Percentiles rank a stretch among this genome's conserved stretches.
Evolutionary conservation across 768 basidiomycete species (phyloP).

Genomic region (Tricholoma flavovirens): DNA sequence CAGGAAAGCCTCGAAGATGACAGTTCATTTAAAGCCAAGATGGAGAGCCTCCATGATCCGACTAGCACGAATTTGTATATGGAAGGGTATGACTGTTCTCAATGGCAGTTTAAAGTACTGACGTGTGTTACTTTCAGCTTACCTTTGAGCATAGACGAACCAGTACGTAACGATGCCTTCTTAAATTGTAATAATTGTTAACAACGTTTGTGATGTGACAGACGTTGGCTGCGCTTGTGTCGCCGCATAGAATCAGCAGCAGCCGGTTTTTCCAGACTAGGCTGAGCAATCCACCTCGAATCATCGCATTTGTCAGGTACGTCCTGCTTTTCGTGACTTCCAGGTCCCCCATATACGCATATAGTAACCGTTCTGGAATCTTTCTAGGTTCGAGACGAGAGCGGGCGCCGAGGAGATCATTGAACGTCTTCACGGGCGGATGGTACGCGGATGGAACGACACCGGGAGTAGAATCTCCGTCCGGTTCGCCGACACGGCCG

Average conservation of each 20-base stretch:
- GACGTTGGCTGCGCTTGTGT: conserved; percentile 62
- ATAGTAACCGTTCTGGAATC: background rate
- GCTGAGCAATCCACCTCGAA: conserved; percentile 67
- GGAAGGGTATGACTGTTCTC: conserved; percentile 47
- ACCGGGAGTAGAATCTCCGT: conserved; percentile 73
- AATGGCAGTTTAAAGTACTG: background rate
- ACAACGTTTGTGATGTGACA: conserved; percentile 17
- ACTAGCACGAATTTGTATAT: conserved; percentile 76
- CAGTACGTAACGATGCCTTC: conserved; percentile 30
- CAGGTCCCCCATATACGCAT: conserved; percentile 5
- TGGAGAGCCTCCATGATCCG: conserved; percentile 67
- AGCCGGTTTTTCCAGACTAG: conserved; percentile 78
- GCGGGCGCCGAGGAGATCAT: conserved; percentile 70
- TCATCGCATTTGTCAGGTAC: conserved; percentile 79
- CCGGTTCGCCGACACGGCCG: conserved; percentile 71
- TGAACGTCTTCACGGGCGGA: conserved; percentile 70
- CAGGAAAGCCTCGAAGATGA: conserved; percentile 22
- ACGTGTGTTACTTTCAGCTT: conserved; percentile 33
- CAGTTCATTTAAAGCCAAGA: conserved; percentile 66
- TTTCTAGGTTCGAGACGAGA: conserved; percentile 60
- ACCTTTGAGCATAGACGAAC: conserved; percentile 64
- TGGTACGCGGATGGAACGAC: conserved; percentile 78
- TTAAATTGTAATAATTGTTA: background rate
- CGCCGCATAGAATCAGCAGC: conserved; percentile 66
- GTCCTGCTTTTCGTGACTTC: conserved; percentile 12